A percentile compares a stretch with the other conserved stretches of the same genome.
Evolutionary conservation across 345 rosid species (phyloP).

Genomic region (Draba incana): DNA sequence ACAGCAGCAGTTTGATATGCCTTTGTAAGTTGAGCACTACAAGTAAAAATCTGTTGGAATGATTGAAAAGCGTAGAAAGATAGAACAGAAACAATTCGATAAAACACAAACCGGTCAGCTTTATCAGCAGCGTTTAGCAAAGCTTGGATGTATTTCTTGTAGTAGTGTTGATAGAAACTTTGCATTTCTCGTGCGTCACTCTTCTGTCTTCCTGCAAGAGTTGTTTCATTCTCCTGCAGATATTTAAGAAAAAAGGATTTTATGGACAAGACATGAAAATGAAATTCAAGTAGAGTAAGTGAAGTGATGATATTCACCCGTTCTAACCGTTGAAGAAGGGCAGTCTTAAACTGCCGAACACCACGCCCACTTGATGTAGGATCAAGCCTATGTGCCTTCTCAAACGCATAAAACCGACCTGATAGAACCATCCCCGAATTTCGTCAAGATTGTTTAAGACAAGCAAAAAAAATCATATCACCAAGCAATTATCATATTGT

Average conservation of each 20-base stretch:
- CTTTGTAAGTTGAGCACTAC: conserved; percentile 75
- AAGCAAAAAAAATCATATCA: background rate
- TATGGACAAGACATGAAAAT: background rate
- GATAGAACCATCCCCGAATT: conserved; percentile 21
- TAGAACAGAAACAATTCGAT: conserved; percentile 1
- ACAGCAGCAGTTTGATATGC: conserved; percentile 85
- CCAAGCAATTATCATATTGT: background rate
- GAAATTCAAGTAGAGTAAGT: conserved; percentile 20
- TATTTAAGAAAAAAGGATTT: conserved; percentile 2
- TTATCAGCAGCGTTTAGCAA: conserved; percentile 84
- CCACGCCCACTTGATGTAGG: conserved; percentile 86
- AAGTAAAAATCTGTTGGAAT: background rate
- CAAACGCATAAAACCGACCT: conserved; percentile 88
- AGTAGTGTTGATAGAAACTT: conserved; percentile 81
- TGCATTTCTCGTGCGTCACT: conserved; percentile 98
- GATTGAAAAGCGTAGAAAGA: conserved; percentile 14
- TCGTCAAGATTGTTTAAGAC: background rate
- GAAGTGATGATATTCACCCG: conserved; percentile 50
- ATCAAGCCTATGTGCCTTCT: conserved; percentile 76
- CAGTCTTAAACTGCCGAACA: conserved; percentile 84
- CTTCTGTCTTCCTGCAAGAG: conserved; percentile 74
- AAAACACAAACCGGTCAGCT: conserved; percentile 62
- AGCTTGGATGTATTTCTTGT: conserved; percentile 84
- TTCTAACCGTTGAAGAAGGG: conserved; percentile 77
- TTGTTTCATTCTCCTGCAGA: conserved; percentile 84